phyloP scores from a whole-genome alignment of 83 land plant species.

The Larix sibirica region DNA sequence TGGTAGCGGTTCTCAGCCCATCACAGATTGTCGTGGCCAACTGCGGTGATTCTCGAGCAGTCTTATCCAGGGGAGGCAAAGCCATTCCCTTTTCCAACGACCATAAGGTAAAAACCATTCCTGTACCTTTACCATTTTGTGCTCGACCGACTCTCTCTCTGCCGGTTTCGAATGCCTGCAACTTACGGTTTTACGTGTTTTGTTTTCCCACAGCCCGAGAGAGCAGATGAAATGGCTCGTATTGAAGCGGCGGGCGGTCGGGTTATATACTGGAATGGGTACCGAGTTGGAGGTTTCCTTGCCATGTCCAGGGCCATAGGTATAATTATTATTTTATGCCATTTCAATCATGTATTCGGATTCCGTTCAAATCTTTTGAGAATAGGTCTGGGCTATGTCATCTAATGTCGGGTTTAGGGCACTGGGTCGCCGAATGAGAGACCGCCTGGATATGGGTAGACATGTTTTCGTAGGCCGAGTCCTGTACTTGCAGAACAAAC shows the following conservation, averaged over 20 bases:
- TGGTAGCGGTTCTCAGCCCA: slow-evolving; percentile 41
- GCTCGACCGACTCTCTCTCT: not conserved
- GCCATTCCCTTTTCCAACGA: slow-evolving; percentile 50
- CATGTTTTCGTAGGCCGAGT: no score
- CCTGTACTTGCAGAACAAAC: no score
- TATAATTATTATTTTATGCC: not conserved
- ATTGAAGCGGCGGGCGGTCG: slow-evolving; percentile 17
- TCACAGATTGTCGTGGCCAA: slow-evolving; percentile 51
- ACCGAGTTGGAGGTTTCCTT: slow-evolving; percentile 13
- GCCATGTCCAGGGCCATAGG: slow-evolving; percentile 21
- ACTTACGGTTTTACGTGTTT: no score
- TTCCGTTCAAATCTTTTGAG: no score
- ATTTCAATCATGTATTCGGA: no score
- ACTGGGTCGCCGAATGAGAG: no score
- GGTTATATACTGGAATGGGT: slow-evolving; percentile 15
- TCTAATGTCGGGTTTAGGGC: no score
- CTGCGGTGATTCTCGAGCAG: slow-evolving; percentile 70
- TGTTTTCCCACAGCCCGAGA: not conserved
- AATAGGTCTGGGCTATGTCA: no score
- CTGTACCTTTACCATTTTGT: not conserved
- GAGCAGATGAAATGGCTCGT: slow-evolving; percentile 13
- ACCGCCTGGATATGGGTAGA: no score
- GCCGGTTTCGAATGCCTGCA: not conserved
- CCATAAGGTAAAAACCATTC: slow-evolving; percentile 48
- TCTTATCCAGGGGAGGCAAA: slow-evolving; percentile 50